Base-by-base conservation (phyloP, 352 stramenopile genomes). In the Pythium sukuiense region DNA sequence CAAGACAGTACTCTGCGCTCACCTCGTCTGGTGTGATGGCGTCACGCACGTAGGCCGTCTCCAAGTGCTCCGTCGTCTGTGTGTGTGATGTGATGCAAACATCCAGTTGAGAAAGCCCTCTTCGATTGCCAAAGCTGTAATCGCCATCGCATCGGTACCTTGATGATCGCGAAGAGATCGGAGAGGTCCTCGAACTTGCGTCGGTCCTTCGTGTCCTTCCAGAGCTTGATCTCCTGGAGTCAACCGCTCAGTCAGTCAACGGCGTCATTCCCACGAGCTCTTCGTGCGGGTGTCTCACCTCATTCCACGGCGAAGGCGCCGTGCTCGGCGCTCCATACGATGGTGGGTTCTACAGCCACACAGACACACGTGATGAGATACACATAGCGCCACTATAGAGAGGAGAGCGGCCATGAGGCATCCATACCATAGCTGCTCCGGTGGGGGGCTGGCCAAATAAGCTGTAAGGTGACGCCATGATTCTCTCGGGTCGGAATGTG, bases 141-240 rank as follows among this genome's bases (percentile, higher is more conserved):
- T 11, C 6, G 35, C 35, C 6, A 43, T 43, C 35, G 11, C 35
- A 43, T n/a, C 39, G 45, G 6, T 59, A 87, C 93, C 67, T 98
- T 98, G 60, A 99, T 98, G 71, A 99, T 99, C 35, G 95, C 90
- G 61, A 98, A 99, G 16, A 99, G 72, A 49, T 98, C 88, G 18
- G 88, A 86, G n/a, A 95, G 68, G 50, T 95, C 88, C 65, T 96
- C 88, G 56, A 86, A 95, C 76, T 89, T 93, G 65, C 88, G 85
- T 46, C 88, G 73, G 53, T 96, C 88, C 61, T 95, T 95, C 8
- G 87, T 92, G 61, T 92, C 81, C 26, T 81, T 80, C 76, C 84
- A 94, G 4, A 96, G 76, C 59, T 87, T 90, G 41, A 96, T 77
- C 54, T 94, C 85, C 79, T 90, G 16, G 26, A 20, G 13, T 16